Conservation (phyloP, 2,329 filamentous ascomycete genomes). For the Xylogone sp. region DNA sequence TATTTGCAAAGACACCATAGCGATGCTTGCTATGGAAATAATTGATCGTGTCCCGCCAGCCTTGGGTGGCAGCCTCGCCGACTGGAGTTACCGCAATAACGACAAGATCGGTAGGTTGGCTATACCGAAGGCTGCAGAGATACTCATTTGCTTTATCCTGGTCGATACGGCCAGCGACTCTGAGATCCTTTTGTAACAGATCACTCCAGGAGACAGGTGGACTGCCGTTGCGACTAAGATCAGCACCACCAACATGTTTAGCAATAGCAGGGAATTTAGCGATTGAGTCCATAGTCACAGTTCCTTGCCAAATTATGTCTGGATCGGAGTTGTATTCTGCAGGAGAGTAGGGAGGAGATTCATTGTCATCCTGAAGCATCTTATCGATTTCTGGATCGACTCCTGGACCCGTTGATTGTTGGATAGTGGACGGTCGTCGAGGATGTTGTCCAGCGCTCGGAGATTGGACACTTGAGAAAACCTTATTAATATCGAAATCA, state of each 20-base stretch:
- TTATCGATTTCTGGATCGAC: slow-evolving; percentile 89
- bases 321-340: slow-evolving; percentile 69
- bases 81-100: slow-evolving; percentile 70
- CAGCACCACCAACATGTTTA: slow-evolving; percentile 79
- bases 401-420: slow-evolving; percentile 51
- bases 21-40: slow-evolving; percentile 81
- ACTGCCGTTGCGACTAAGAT: slow-evolving; percentile 51
- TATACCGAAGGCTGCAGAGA: slow-evolving; percentile 81
- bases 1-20: slow-evolving; percentile 84
- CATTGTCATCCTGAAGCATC: slow-evolving; percentile 76
- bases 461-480: slow-evolving; percentile 79
- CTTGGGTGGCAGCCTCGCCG: slow-evolving; percentile 53
- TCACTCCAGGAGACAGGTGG: slow-evolving; percentile 63
- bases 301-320: slow-evolving; percentile 74
- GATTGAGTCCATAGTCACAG: slow-evolving; percentile 70
- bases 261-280: slow-evolving; percentile 74
- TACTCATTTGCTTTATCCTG: slow-evolving; percentile 85
- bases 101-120: slow-evolving; percentile 76
- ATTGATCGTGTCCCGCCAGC: slow-evolving; percentile 75
- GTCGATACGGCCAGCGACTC: slow-evolving; percentile 76
- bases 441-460: slow-evolving; percentile 49
- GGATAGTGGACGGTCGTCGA: slow-evolving; percentile 44
- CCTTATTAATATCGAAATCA: slow-evolving; percentile 78
- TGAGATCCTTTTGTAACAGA: slow-evolving; percentile 66
- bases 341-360: slow-evolving; percentile 80